Base-by-base conservation (phyloP, 164 flowering plant genomes). In the Stephania japonica region DNA sequence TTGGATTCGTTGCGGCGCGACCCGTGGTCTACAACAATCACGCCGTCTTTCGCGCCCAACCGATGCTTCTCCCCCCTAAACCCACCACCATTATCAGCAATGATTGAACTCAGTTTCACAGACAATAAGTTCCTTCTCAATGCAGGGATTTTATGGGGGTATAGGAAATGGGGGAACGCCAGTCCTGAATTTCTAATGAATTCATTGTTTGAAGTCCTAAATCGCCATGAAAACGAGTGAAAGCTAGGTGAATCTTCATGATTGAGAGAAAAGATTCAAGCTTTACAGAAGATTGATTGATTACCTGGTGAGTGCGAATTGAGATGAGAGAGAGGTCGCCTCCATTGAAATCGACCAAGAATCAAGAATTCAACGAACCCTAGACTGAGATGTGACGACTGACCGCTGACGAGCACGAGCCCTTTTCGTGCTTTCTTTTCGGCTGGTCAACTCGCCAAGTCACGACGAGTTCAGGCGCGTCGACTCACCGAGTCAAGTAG, bases 1-100 rank as follows among this genome's bases (percentile, higher is more conserved):
- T 92, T 94, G 44, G 98, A 92, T 71, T 92, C 97, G 67, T 68
- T 77, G 43, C 98, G 91, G 49, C 98, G 89, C 4, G 98, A 94
- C 0, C 98, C 98, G 74, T 94, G 98, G 72, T 94, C 98, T 16
- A 94, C 97, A 65, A 94, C 87, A 75, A 92, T 87, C 42, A 94
- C 80, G 25, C 91, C 98, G 75, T 94, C 97, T 71, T 73, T 80
- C 9, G 77, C 84, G 12, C 89, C 85, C 6, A 91, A 79, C 24
- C 85, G 82, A 76, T 75, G 11, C 13, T 44, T 61, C 47, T 72
- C 77, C 75, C 70, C 56, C 49, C 80, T 75, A 53, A 78, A 75
- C 24, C 83, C 87, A 7, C 83, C 87, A 9, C 75, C 85, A 79
- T 71, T 81, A 70, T 76, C 78, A 68, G 78, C 73, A 66, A 81